phyloP scores from a whole-genome alignment of 257 asterid genomes.

The Jaltomata sinuosa region DNA sequence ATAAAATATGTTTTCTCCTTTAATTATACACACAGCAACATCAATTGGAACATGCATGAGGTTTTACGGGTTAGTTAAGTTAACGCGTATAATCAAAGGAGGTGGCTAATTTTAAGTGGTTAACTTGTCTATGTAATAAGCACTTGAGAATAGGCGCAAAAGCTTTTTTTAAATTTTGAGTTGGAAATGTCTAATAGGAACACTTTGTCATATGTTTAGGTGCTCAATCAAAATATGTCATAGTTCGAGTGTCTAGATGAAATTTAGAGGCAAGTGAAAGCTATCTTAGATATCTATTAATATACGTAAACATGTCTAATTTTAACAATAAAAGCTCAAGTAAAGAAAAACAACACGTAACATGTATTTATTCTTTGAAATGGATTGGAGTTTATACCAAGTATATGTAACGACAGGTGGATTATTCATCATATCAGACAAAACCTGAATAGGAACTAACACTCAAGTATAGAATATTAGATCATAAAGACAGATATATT shows the following conservation, averaged over 20 bases:
- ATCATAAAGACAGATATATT: background rate
- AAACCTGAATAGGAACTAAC: background rate
- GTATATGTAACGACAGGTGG: background rate
- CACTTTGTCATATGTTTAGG: too few relatives aligned
- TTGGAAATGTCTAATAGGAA: too few relatives aligned
- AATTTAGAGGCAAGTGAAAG: background rate
- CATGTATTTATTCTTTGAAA: background rate
- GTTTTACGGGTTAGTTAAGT: background rate
- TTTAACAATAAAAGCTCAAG: background rate
- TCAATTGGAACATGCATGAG: background rate
- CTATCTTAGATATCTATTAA: background rate
- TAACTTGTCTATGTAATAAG: too few relatives aligned
- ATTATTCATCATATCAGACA: background rate
- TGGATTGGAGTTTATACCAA: background rate
- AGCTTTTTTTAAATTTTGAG: too few relatives aligned
- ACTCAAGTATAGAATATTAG: background rate
- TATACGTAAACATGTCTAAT: background rate
- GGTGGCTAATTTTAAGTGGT: too few relatives aligned
- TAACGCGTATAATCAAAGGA: too few relatives aligned
- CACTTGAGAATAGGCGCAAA: too few relatives aligned
- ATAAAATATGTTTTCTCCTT: background rate
- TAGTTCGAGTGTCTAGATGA: too few relatives aligned
- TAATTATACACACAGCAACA: background rate
- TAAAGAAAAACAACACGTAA: background rate
- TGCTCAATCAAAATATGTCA: too few relatives aligned